phyloP scores from a whole-genome alignment of 305 asterid genomes.

The Solanum aculeatissimum region DNA sequence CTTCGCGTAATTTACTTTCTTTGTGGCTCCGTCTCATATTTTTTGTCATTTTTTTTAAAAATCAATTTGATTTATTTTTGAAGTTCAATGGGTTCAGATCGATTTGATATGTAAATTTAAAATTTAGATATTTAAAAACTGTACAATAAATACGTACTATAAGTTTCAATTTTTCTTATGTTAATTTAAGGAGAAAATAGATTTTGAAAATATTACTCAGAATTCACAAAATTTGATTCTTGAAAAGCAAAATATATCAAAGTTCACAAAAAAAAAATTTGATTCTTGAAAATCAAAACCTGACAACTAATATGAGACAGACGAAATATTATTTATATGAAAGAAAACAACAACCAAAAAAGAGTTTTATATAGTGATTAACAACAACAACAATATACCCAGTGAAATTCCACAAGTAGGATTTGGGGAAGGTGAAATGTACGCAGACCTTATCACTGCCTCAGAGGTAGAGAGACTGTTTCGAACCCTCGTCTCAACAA shows the following conservation, averaged over 20 bases:
- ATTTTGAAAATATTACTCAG: background rate
- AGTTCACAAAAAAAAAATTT: too few relatives aligned
- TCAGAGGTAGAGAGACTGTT: too few relatives aligned
- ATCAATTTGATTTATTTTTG: background rate
- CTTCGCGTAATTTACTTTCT: too few relatives aligned
- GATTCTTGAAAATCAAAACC: background rate
- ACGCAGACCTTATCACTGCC: too few relatives aligned
- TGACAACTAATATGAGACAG: background rate
- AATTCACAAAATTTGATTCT: background rate
- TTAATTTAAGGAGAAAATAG: background rate
- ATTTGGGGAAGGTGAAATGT: too few relatives aligned
- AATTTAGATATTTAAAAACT: background rate
- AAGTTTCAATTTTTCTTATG: background rate
- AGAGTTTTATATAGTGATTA: background rate
- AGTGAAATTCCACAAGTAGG: too few relatives aligned
- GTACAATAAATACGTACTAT: too few relatives aligned
- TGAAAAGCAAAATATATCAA: background rate
- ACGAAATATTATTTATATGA: background rate
- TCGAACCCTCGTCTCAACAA: too few relatives aligned
- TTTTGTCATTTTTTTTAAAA: background rate
- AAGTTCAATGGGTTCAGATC: background rate
- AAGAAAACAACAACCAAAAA: background rate
- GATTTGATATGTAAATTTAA: background rate
- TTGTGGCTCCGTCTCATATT: background rate
- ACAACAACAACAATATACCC: too few relatives aligned